These are phyloP conservation scores for Parastagonospora avenae DNA, from an alignment of 2,329 filamentous ascomycete genomes.

Conservation along the genomic window DNA sequence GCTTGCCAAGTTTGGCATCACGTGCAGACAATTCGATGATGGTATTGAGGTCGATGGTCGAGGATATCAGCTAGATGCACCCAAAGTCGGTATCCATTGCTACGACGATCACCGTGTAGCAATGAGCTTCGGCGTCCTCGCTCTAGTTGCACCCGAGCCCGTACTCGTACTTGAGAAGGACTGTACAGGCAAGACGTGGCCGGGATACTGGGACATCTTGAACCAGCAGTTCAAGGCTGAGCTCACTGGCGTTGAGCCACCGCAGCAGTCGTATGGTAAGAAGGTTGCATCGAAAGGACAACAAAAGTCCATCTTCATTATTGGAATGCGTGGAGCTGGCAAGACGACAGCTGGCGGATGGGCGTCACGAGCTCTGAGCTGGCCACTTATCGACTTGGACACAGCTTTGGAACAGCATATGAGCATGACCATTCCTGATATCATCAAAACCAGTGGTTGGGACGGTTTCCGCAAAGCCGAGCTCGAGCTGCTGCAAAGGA, in stretches of 20 bases:
- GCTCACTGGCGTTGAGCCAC: constrained; percentile 73
- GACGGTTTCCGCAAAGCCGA: constrained; percentile 85
- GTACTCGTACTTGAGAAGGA: constrained; percentile 86
- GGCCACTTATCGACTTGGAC: constrained; percentile 85
- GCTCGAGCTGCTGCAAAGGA: constrained; percentile 71
- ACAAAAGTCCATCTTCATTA: constrained; percentile 81
- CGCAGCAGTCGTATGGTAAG: constrained; percentile 41
- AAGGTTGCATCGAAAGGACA: constrained; percentile 32
- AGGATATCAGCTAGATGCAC: constrained; percentile 56
- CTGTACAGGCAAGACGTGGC: constrained; percentile 97
- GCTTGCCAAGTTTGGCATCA: constrained; percentile 89
- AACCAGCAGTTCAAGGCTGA: constrained; percentile 76
- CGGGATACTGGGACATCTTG: constrained; percentile 95
- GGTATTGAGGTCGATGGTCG: constrained; percentile 78
- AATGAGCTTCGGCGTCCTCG: constrained; percentile 96
- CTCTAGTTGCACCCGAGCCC: constrained; percentile 70
- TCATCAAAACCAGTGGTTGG: constrained; percentile 82
- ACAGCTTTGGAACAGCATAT: constrained; percentile 78
- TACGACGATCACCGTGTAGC: constrained; percentile 98
- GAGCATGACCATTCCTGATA: constrained; percentile 80
- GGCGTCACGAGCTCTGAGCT: constrained; percentile 75
- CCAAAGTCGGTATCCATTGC: constrained; percentile 75
- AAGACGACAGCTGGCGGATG: constrained; percentile 93
- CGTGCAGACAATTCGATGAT: constrained; percentile 86
- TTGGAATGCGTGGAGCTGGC: constrained; percentile 95